Evolutionary conservation across 139 green algal genomes (phyloP), one percentile per base, ranked within the genome.

Genomic region (Chlamydomonas schloesseri): DNA sequence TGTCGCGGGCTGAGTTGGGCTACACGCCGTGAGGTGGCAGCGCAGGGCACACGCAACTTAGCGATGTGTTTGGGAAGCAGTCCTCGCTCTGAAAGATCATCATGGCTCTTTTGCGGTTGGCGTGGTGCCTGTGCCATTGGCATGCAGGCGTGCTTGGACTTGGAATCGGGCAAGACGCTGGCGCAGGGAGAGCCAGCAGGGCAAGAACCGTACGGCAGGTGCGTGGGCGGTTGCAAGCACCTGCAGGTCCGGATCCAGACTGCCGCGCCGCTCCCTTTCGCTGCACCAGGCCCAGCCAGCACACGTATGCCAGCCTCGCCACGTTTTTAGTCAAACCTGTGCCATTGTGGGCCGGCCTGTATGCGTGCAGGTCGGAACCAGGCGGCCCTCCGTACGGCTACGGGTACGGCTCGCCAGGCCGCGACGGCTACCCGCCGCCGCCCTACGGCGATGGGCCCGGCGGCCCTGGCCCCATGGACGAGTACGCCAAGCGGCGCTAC

Each of bases 131-230:
- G 65, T 23, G 20, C 28, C 67, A n/a, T 24, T 29, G 11, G 26
- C 2, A 0, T 18, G 46, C 79, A 85, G 81, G 69, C 67, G 17
- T 87, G 81, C 29, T 28, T 79, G 33, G 69, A 87, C 21, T 29
- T 87, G 68, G 81, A 87, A 55, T 58, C 81, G 1, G 81, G 81
- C 69, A 87, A 87, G 55, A 87, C 69, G 34, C 60, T 71, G 80
- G 46, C 50, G 47, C 28, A n/a, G 24, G 55, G 65, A 28, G 62
- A 46, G 37, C 42, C 77, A 50, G 65, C 65, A 50, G 20, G 15
- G 75, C 75, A 83, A 34, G 60, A 83, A 11, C 37, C 60, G 15
- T 85, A 50, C 34, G 79, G 79, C 64, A 85, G 79, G 79, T 69
- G 67, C n/a, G 68, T 60, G 13, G 31, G 18, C 15, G 33, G 64